Evolutionary conservation across 306 rosid genomes (phyloP).

Genomic region (Vachellia collinsii): DNA sequence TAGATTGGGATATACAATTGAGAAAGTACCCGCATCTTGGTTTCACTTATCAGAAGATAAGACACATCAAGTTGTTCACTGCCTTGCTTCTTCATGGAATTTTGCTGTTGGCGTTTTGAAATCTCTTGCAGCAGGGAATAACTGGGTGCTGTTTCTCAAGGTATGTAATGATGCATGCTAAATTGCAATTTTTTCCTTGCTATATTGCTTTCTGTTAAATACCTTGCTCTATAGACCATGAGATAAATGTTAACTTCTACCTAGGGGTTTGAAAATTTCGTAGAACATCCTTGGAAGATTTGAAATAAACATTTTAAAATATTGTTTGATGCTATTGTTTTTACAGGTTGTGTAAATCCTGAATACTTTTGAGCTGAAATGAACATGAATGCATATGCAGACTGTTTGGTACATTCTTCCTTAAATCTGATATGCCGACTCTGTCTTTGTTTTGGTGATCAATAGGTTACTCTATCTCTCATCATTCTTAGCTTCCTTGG

Average conservation of each 20-base stretch:
- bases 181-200: background rate
- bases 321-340: slow-evolving; percentile 9
- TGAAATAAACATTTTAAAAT: slow-evolving; percentile 2
- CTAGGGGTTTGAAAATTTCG: background rate
- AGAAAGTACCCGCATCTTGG: slow-evolving; percentile 72
- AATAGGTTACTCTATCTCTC: slow-evolving; percentile 70
- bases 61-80: slow-evolving; percentile 57
- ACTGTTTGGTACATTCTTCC: background rate
- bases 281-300: background rate
- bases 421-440: slow-evolving; percentile 20
- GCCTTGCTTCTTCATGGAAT: slow-evolving; percentile 76
- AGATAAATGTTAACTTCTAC: slow-evolving; percentile 9
- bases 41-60: slow-evolving; percentile 78
- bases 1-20: slow-evolving; percentile 80
- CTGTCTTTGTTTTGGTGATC: slow-evolving; percentile 42
- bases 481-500: slow-evolving; percentile 76
- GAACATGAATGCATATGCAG: background rate
- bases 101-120: slow-evolving; percentile 58
- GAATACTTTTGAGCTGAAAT: background rate
- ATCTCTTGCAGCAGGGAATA: slow-evolving; percentile 72
- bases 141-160: slow-evolving; percentile 70
- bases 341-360: background rate
- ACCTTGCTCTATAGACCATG: slow-evolving; percentile 1
- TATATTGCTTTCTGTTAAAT: slow-evolving; percentile 16
- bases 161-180: slow-evolving; percentile 40